These are phyloP conservation scores for Paramecium tetraurelia DNA, from an alignment of 73 alveolate species.

Conservation along the genomic window DNA sequence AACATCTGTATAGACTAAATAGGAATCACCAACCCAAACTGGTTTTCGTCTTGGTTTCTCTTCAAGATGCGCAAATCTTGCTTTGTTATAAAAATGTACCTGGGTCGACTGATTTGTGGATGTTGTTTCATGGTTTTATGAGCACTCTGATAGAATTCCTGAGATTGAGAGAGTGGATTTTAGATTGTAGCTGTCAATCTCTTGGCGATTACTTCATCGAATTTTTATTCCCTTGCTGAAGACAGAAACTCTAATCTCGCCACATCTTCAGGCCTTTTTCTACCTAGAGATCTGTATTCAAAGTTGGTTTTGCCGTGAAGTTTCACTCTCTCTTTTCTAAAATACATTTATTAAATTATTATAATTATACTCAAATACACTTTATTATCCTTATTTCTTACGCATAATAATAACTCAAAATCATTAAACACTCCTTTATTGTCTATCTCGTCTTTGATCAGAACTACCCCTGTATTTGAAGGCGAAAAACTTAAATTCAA, in stretches of 20 bases:
- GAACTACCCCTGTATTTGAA: not conserved
- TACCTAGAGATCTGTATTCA: not conserved
- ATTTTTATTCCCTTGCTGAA: conserved; percentile 44
- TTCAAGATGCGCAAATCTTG: conserved; percentile 56
- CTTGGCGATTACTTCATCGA: conserved; percentile 36
- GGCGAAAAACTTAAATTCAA: not conserved
- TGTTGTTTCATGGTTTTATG: not conserved
- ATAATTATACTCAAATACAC: not conserved
- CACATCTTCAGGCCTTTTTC: conserved; percentile 15
- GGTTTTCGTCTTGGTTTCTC: conserved; percentile 51
- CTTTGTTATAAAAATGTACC: not conserved
- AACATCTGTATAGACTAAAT: conserved; percentile 10
- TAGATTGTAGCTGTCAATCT: conserved; percentile 16
- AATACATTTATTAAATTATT: not conserved
- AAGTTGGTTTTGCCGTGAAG: conserved; percentile 30
- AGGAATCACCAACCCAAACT: conserved; percentile 60
- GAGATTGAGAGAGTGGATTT: conserved; percentile 44
- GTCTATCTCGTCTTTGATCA: not conserved
- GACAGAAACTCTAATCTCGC: conserved; percentile 48
- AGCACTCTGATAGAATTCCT: conserved; percentile 26
- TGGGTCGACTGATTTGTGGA: conserved; percentile 3
- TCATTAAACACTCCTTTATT: no score
- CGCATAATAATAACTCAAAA: no score
- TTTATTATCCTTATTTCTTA: not conserved
- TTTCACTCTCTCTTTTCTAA: conserved; percentile 48